Percentiles rank a stretch among this genome's conserved stretches.
Conservation (phyloP, 257 asterid species). For the Nyctanthes arbortristis region DNA sequence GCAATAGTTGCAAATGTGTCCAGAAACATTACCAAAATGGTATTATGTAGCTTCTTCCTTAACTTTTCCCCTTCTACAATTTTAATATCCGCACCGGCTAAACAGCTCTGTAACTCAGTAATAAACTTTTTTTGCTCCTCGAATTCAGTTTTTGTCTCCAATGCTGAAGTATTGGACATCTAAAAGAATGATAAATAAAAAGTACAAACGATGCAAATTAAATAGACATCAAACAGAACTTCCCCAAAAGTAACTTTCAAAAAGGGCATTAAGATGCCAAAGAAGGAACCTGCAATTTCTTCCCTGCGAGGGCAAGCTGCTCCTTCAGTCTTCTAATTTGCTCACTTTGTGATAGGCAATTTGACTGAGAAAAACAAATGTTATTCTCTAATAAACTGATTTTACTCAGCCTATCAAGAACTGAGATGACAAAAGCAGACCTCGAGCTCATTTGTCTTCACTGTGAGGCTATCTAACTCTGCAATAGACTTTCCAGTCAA, state of each 20-base stretch:
- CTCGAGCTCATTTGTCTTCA: slow-evolving; percentile 66
- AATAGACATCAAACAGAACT: background rate
- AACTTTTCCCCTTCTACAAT: slow-evolving; percentile 81
- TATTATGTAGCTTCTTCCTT: slow-evolving; percentile 91
- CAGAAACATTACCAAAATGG: slow-evolving; percentile 67
- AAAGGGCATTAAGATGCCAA: slow-evolving; percentile 8
- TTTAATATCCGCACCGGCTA: slow-evolving; percentile 77
- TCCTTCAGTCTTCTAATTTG: slow-evolving; percentile 68
- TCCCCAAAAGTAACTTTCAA: background rate
- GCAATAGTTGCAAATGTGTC: background rate
- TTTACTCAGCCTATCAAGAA: slow-evolving; percentile 1
- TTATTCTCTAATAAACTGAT: slow-evolving; percentile 11
- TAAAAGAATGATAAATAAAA: slow-evolving; percentile 26
- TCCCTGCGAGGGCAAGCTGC: slow-evolving; percentile 63
- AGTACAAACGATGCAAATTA: too few relatives aligned
- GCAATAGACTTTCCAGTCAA: slow-evolving; percentile 53
- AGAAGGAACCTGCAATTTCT: slow-evolving; percentile 61
- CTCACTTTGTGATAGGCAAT: slow-evolving; percentile 64
- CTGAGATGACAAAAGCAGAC: slow-evolving; percentile 32
- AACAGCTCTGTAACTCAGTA: slow-evolving; percentile 56
- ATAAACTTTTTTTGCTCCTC: slow-evolving; percentile 61
- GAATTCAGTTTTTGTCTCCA: slow-evolving; percentile 67
- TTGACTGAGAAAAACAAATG: slow-evolving; percentile 47
- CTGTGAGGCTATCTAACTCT: slow-evolving; percentile 48
- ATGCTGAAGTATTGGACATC: slow-evolving; percentile 68